Conservation (phyloP, 805 yeast genomes). For the Candida ponderosae region DNA sequence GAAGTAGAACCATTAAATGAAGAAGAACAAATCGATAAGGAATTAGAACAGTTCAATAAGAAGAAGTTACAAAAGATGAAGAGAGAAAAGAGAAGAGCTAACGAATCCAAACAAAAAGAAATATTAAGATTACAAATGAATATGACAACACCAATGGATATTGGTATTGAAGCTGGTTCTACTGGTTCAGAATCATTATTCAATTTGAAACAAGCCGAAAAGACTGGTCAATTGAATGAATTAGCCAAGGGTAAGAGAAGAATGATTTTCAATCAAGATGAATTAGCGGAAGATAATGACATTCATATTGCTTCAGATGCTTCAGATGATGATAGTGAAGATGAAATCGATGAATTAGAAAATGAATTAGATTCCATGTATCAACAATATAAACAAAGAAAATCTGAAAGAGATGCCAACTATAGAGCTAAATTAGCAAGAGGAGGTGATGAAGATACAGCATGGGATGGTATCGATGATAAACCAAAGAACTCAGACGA, state of each 20-base stretch:
- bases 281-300: constrained; percentile 46
- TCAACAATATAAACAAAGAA: constrained; percentile 54
- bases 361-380: constrained; percentile 81
- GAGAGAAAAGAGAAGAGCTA: constrained; percentile 75
- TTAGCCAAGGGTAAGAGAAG: constrained; percentile 70
- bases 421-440: constrained; percentile 62
- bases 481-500: constrained; percentile 10
- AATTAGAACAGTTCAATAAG: constrained; percentile 64
- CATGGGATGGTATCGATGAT: constrained; percentile 65
- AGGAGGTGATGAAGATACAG: constrained; percentile 69
- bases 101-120: constrained; percentile 83
- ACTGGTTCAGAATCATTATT: constrained; percentile 75
- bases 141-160: constrained; percentile 86
- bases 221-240: constrained; percentile 72
- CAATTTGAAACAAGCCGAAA: constrained; percentile 77
- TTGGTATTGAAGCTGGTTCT: constrained; percentile 88
- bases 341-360: constrained; percentile 64
- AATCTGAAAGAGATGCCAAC: constrained; percentile 62
- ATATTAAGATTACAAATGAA: constrained; percentile 89
- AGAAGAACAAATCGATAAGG: constrained; percentile 85
- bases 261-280: constrained; percentile 50
- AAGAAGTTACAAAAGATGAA: constrained; percentile 61
- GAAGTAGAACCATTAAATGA: constrained; percentile 73
- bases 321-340: constrained; percentile 34
- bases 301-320: constrained; percentile 44